These are phyloP conservation scores for Thelonectria blattea DNA, from an alignment of 2,329 filamentous ascomycete species.

Conservation along the genomic window DNA sequence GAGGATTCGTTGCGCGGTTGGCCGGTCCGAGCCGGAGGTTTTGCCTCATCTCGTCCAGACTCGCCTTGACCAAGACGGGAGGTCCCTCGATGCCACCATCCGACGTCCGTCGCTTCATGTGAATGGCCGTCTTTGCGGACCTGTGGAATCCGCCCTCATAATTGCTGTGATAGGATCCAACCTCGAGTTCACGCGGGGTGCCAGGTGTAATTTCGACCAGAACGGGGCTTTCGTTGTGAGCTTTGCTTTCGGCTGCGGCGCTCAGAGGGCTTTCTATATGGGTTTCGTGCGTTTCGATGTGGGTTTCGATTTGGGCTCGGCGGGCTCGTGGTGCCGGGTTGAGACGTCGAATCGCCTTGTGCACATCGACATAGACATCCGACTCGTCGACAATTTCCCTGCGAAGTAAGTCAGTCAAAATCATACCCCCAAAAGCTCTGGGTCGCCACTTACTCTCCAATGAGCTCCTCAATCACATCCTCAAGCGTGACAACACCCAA, in stretches of 20 bases:
- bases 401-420: slow-evolving; percentile 29
- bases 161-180: slow-evolving; percentile 49
- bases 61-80: slow-evolving; percentile 63
- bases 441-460: slow-evolving; percentile 78
- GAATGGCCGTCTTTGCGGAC: slow-evolving; percentile 60
- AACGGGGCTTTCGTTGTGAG: slow-evolving; percentile 38
- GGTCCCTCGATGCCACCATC: slow-evolving; percentile 58
- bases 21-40: slow-evolving; percentile 71
- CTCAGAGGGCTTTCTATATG: slow-evolving; percentile 45
- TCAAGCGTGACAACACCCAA: slow-evolving; percentile 94
- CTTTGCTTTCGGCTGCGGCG: slow-evolving; percentile 41
- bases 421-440: neutral
- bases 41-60: slow-evolving; percentile 66
- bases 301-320: slow-evolving; percentile 47
- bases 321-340: slow-evolving; percentile 82
- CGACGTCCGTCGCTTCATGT: slow-evolving; percentile 65
- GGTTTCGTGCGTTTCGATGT: slow-evolving; percentile 20
- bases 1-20: slow-evolving; percentile 68
- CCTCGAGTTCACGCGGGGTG: slow-evolving; percentile 41
- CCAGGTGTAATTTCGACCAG: slow-evolving; percentile 52
- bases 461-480: slow-evolving; percentile 97
- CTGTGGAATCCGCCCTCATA: slow-evolving; percentile 47
- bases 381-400: slow-evolving; percentile 99
- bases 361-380: slow-evolving; percentile 96
- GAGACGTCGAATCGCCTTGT: slow-evolving; percentile 93